Evolutionary conservation across 352 stramenopile species (phyloP).

Genomic region (Pythium aphanidermatum): DNA sequence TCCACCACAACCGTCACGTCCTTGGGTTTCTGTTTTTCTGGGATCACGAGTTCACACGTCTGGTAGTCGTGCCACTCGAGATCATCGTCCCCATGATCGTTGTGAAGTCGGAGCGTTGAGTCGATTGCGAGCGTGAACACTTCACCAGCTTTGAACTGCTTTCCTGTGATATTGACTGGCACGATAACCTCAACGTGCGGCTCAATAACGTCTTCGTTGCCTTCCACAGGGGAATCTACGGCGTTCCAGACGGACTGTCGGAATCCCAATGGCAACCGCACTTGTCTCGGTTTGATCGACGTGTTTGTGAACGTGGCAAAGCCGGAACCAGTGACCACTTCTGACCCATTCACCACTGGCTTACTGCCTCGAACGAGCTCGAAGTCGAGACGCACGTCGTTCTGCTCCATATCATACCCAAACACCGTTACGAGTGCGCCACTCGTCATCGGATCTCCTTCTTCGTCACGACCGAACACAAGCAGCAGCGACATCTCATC

Average conservation of each 20-base stretch:
- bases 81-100: slow-evolving; percentile 32
- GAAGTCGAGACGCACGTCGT: slow-evolving; percentile 38
- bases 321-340: slow-evolving; percentile 23
- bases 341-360: slow-evolving; percentile 18
- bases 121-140: slow-evolving; percentile 49
- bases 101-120: slow-evolving; percentile 42
- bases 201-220: slow-evolving; percentile 6
- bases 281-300: slow-evolving; percentile 44
- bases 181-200: slow-evolving; percentile 48
- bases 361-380: slow-evolving; percentile 47
- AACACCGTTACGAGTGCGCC: slow-evolving; percentile 40
- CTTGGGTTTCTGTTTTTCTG: slow-evolving; percentile 26
- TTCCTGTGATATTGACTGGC: slow-evolving; percentile 66
- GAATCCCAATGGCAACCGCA: slow-evolving; percentile 62
- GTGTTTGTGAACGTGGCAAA: slow-evolving; percentile 62
- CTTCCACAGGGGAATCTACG: slow-evolving; percentile 11
- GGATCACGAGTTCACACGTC: slow-evolving; percentile 40
- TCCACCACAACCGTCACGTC: slow-evolving; percentile 14
- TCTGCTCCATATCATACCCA: slow-evolving; percentile 34
- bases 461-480: slow-evolving; percentile 66
- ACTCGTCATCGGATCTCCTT: slow-evolving; percentile 53
- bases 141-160: slow-evolving; percentile 46
- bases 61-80: slow-evolving; percentile 48
- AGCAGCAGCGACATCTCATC: slow-evolving; percentile 68
- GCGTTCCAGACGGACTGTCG: slow-evolving; percentile 47